A percentile compares a stretch with the other conserved stretches of the same genome.
phyloP scores from a whole-genome alignment of 768 basidiomycete genomes.

The Galerina marginata region DNA sequence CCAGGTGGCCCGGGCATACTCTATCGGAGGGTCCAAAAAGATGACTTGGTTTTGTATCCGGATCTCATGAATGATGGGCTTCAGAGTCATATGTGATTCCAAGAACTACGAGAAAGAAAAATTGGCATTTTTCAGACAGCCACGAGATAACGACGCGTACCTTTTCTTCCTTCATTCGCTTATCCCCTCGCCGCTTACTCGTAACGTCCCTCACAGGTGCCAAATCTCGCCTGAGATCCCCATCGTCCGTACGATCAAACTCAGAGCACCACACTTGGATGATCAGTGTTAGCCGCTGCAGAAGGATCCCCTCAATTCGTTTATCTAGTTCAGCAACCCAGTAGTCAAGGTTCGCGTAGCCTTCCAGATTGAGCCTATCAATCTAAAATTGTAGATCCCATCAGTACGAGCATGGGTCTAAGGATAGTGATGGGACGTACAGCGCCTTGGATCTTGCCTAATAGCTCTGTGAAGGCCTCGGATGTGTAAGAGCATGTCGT shows the following conservation, averaged over 20 bases:
- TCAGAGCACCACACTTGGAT: conserved; percentile 89
- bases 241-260: conserved; percentile 78
- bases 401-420: not conserved
- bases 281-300: conserved; percentile 75
- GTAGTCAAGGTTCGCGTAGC: conserved; percentile 91
- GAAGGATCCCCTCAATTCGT: conserved; percentile 81
- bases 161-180: conserved; percentile 81
- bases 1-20: conserved; percentile 79
- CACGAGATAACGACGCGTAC: conserved; percentile 37
- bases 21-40: conserved; percentile 97
- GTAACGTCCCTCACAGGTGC: conserved; percentile 55
- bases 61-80: conserved; percentile 93
- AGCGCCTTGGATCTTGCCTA: conserved; percentile 83
- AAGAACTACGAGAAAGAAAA: conserved; percentile 51
- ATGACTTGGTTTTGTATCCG: conserved; percentile 99
- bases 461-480: conserved; percentile 80
- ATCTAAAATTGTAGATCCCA: conserved; percentile 52
- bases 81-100: conserved; percentile 76
- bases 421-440: conserved; percentile 48
- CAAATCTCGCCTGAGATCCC: conserved; percentile 60
- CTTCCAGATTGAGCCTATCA: conserved; percentile 93
- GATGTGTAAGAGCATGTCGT: conserved; percentile 83
- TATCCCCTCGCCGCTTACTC: conserved; percentile 74
- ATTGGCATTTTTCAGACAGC: not conserved
- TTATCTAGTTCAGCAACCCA: conserved; percentile 88